phyloP scores from a whole-genome alignment of 495 filamentous ascomycete genomes.

The Aspergillus egyptiacus region DNA sequence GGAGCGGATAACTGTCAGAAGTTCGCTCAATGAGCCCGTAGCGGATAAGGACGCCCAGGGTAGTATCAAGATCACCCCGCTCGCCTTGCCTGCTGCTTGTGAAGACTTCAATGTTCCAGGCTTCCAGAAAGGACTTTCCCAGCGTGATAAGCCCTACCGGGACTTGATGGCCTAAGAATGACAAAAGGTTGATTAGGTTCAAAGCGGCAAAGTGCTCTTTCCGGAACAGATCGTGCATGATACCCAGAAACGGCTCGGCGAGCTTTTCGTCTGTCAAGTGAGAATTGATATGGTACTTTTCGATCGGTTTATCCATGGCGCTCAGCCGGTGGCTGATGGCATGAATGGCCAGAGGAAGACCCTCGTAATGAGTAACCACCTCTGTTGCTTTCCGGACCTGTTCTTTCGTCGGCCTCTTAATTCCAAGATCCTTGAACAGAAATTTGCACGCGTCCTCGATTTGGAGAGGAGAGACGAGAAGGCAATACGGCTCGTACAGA shows the following conservation, averaged over 20 bases:
- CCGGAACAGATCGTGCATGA: conserved; percentile 64
- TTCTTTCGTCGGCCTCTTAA: conserved; percentile 44
- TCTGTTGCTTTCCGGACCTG: conserved; percentile 58
- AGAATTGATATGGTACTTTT: conserved; percentile 59
- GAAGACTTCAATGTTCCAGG: conserved; percentile 43
- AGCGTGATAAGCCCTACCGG: conserved; percentile 68
- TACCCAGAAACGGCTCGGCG: conserved; percentile 61
- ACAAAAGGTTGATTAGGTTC: conserved; percentile 68
- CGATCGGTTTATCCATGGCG: conserved; percentile 62
- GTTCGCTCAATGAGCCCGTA: conserved; percentile 64
- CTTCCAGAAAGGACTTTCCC: conserved; percentile 53
- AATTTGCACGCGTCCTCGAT: conserved; percentile 54
- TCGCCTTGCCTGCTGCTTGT: conserved; percentile 46
- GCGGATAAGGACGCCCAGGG: conserved; percentile 58
- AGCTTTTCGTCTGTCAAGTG: conserved; percentile 63
- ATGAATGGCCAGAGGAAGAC: conserved; percentile 72
- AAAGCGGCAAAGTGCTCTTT: conserved; percentile 54
- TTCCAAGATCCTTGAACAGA: conserved; percentile 50
- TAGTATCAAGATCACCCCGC: conserved; percentile 59
- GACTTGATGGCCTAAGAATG: conserved; percentile 67
- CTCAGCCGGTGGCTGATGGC: conserved; percentile 70
- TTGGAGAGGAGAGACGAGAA: conserved; percentile 55
- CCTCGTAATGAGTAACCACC: conserved; percentile 63
- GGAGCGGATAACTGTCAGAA: conserved; percentile 34
- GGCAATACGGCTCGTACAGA: conserved; percentile 68